phyloP scores from a whole-genome alignment of 2,329 filamentous ascomycete genomes.

The Aspergillus vadensis region DNA sequence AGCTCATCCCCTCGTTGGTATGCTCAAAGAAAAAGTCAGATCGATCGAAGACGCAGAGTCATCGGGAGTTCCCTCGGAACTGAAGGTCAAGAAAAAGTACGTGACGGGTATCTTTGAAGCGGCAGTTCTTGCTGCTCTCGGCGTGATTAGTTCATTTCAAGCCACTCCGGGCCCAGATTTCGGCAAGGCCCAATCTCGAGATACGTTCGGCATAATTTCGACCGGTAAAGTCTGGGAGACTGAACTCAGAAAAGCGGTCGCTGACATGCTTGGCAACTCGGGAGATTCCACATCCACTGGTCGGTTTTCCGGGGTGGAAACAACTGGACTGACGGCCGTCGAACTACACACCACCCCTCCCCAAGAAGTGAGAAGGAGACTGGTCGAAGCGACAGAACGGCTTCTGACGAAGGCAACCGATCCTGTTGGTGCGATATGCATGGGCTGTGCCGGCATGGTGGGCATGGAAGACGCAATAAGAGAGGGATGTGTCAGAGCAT shows the following conservation, averaged over 20 bases:
- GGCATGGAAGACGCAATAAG: conserved; percentile 78
- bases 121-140: conserved; percentile 66
- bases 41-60: conserved; percentile 22
- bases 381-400: conserved; percentile 69
- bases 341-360: conserved; percentile 73
- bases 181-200: conserved; percentile 42
- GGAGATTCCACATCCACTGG: conserved; percentile 37
- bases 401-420: conserved; percentile 56
- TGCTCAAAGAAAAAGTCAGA: conserved; percentile 54
- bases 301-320: conserved; percentile 77
- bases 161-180: conserved; percentile 27
- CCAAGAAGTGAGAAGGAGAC: conserved; percentile 64
- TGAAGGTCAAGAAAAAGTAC: conserved; percentile 45
- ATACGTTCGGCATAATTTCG: conserved; percentile 79
- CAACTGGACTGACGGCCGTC: conserved; percentile 76
- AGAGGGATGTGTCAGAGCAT: conserved; percentile 64
- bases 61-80: conserved; percentile 29
- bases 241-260: conserved; percentile 68
- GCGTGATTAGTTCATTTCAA: conserved; percentile 50
- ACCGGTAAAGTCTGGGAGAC: conserved; percentile 83
- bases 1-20: conserved; percentile 72
- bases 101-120: conserved; percentile 88
- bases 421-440: conserved; percentile 68
- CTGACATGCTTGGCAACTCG: conserved; percentile 60
- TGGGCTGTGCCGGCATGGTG: conserved; percentile 91